A percentile compares a stretch with the other conserved stretches of the same genome.
These are phyloP conservation scores for Yamadazyma membranifaciens DNA, from an alignment of 1,139 yeast species.

Conservation along the genomic window DNA sequence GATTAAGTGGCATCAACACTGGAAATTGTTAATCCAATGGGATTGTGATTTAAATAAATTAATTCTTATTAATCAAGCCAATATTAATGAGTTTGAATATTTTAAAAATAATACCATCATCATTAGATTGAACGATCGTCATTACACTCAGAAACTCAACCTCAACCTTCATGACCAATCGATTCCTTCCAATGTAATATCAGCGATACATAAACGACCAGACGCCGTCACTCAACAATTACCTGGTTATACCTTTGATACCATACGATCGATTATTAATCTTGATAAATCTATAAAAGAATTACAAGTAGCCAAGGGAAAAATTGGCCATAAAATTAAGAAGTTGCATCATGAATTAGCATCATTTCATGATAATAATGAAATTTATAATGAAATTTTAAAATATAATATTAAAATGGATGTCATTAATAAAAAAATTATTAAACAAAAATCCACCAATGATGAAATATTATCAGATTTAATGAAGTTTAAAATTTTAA, in stretches of 20 bases:
- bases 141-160: conserved; percentile 20
- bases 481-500: conserved; percentile 23
- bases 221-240: conserved; percentile 6
- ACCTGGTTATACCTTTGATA: conserved; percentile 27
- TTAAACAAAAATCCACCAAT: conserved; percentile 23
- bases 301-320: conserved; percentile 20
- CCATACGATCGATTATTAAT: conserved; percentile 32
- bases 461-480: conserved; percentile 28
- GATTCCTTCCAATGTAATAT: too few species aligned
- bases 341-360: conserved; percentile 5
- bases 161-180: background rate
- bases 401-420: conserved; percentile 12
- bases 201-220: too few species aligned
- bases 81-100: conserved; percentile 16
- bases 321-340: conserved; percentile 1
- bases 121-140: conserved; percentile 22
- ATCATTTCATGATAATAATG: conserved; percentile 13
- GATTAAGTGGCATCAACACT: conserved; percentile 15
- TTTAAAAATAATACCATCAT: conserved; percentile 27
- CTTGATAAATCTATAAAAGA: conserved; percentile 33
- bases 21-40: conserved; percentile 23
- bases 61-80: conserved; percentile 13
- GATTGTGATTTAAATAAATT: conserved; percentile 22
- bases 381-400: conserved; percentile 12
- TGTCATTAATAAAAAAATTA: conserved; percentile 18